Percentiles rank a stretch among this genome's conserved stretches.
Conservation (phyloP, 176 grass and related monocot species). For the Tillandsia fasciculata region DNA sequence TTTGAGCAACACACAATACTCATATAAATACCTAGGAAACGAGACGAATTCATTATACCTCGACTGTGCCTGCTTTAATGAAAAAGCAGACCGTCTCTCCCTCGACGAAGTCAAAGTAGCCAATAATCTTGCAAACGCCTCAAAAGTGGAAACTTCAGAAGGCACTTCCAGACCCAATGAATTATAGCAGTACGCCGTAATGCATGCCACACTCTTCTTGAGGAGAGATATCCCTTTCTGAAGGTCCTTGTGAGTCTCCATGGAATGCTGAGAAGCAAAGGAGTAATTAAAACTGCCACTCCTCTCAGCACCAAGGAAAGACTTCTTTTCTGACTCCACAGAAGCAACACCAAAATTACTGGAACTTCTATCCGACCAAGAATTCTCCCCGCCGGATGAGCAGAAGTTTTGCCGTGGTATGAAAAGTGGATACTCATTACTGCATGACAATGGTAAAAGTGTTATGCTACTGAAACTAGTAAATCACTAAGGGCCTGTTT, state of each 20-base stretch:
- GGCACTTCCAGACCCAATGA: conserved; percentile 77
- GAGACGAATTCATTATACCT: conserved; percentile 33
- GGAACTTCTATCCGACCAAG: conserved; percentile 61
- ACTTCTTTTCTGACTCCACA: conserved; percentile 53
- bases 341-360: conserved; percentile 74
- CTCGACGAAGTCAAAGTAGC: conserved; percentile 68
- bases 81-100: conserved; percentile 49
- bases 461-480: not conserved
- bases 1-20: not conserved
- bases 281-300: conserved; percentile 67
- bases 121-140: conserved; percentile 73
- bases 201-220: conserved; percentile 74
- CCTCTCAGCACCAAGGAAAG: conserved; percentile 39
- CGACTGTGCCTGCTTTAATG: conserved; percentile 40
- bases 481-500: not conserved
- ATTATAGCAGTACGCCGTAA: conserved; percentile 83
- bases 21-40: not conserved
- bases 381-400: conserved; percentile 57
- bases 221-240: conserved; percentile 78
- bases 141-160: conserved; percentile 87
- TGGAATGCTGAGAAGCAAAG: conserved; percentile 59
- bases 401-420: conserved; percentile 68
- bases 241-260: conserved; percentile 75
- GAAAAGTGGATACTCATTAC: conserved; percentile 85
- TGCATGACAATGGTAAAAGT: conserved; percentile 9